A percentile compares a stretch with the other conserved stretches of the same genome.
Evolutionary conservation across 331 rosid species (phyloP).

Genomic region (Quercus lobata): DNA sequence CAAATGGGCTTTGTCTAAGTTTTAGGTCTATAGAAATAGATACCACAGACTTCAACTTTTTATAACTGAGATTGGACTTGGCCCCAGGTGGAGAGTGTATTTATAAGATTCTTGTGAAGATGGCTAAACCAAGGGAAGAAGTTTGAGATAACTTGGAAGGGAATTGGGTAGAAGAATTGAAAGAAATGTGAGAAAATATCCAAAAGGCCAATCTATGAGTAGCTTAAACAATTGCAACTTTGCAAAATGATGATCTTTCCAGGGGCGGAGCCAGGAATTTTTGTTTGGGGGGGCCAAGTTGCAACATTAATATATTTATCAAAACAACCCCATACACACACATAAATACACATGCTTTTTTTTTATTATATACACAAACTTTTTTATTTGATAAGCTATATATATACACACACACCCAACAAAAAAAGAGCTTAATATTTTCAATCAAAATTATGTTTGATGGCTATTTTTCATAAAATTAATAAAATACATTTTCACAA

Average conservation of each 20-base stretch:
- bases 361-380: too few relatives aligned
- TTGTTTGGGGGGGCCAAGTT: too few relatives aligned
- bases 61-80: not conserved
- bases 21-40: not conserved
- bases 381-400: too few relatives aligned
- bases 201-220: not conserved
- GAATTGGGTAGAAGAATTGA: not conserved
- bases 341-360: too few relatives aligned
- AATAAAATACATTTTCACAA: too few relatives aligned
- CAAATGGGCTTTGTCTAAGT: not conserved
- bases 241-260: not conserved
- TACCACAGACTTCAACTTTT: not conserved
- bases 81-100: not conserved
- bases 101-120: not conserved
- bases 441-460: too few relatives aligned
- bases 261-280: too few relatives aligned
- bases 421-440: too few relatives aligned
- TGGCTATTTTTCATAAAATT: too few relatives aligned
- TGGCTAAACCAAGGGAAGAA: not conserved
- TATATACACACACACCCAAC: too few relatives aligned
- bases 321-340: too few relatives aligned
- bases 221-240: not conserved
- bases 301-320: too few relatives aligned
- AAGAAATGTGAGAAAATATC: not conserved
- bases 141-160: not conserved